Conservation (phyloP, 1,284 basidiomycete genomes). For the Sphaerobolus stellatus region DNA sequence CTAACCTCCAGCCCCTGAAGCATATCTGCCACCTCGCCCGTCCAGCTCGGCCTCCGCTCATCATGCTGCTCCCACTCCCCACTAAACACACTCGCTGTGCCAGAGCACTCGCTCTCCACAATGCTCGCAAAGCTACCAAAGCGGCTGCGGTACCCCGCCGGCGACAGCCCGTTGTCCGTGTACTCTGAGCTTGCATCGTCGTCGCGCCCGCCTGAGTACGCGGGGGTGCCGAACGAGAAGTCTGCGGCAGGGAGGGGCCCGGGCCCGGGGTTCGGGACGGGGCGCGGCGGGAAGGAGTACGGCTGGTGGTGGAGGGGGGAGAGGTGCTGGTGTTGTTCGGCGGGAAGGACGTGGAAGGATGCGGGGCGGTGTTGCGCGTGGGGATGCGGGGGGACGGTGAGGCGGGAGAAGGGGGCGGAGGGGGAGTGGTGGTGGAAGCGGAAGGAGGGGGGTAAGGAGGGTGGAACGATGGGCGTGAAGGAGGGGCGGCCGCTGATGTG, state of each 20-base stretch:
- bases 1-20: too few relatives aligned
- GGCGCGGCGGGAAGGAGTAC: conserved; percentile 51
- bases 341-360: conserved; percentile 11
- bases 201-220: conserved; percentile 33
- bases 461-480: conserved; percentile 23
- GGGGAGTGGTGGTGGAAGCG: conserved; percentile 19
- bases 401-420: conserved; percentile 35
- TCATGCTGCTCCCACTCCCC: neutral
- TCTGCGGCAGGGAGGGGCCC: conserved; percentile 68
- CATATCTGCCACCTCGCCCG: too few relatives aligned
- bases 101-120: neutral
- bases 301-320: conserved; percentile 32
- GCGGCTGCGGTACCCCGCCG: neutral
- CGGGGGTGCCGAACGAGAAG: conserved; percentile 24
- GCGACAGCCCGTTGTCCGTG: too few relatives aligned
- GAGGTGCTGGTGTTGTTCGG: conserved; percentile 16
- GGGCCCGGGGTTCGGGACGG: conserved; percentile 54
- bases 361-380: neutral
- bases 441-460: conserved; percentile 32
- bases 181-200: conserved; percentile 30
- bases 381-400: neutral
- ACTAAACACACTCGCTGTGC: neutral
- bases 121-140: neutral
- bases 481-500: conserved; percentile 35
- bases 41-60: too few relatives aligned